Conservation (phyloP, 2,329 filamentous ascomycete genomes). For the Didymella arachidicola region DNA sequence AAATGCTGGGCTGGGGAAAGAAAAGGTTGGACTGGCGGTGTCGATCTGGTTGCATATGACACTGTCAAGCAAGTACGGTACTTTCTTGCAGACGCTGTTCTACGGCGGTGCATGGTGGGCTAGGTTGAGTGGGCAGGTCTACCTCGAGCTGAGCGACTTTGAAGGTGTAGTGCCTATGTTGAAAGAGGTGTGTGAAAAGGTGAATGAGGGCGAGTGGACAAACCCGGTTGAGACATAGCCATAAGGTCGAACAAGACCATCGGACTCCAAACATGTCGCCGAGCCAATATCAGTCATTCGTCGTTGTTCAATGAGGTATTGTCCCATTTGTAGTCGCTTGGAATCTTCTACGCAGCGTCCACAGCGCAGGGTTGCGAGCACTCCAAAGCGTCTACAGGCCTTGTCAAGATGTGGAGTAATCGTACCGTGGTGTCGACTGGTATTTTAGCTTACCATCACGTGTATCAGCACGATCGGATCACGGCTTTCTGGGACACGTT, state of each 20-base stretch:
- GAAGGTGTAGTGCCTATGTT: slow-evolving; percentile 70
- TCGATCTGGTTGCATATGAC: slow-evolving; percentile 52
- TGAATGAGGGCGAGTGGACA: slow-evolving; percentile 55
- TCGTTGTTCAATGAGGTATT: neutral
- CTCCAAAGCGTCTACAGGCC: neutral
- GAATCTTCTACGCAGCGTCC: neutral
- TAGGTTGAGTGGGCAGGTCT: slow-evolving; percentile 81
- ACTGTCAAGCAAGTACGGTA: slow-evolving; percentile 67
- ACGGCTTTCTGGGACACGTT: no score
- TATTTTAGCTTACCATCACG: neutral
- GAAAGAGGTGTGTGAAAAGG: slow-evolving; percentile 63
- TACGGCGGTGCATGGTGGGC: slow-evolving; percentile 72
- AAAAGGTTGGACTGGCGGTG: slow-evolving; percentile 38
- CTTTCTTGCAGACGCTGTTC: slow-evolving; percentile 71
- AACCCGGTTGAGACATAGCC: neutral
- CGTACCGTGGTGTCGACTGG: neutral
- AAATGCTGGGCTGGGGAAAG: slow-evolving; percentile 29
- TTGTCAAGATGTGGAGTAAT: neutral
- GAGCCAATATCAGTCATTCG: neutral
- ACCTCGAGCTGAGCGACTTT: slow-evolving; percentile 82
- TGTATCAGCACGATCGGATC: no score
- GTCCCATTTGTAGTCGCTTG: neutral
- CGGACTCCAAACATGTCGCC: neutral
- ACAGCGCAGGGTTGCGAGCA: neutral
- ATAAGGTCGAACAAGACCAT: neutral